A percentile compares a stretch with the other conserved stretches of the same genome.
Evolutionary conservation across 208 protist genomes (phyloP).

Genomic region (Acanthamoeba healyi): DNA sequence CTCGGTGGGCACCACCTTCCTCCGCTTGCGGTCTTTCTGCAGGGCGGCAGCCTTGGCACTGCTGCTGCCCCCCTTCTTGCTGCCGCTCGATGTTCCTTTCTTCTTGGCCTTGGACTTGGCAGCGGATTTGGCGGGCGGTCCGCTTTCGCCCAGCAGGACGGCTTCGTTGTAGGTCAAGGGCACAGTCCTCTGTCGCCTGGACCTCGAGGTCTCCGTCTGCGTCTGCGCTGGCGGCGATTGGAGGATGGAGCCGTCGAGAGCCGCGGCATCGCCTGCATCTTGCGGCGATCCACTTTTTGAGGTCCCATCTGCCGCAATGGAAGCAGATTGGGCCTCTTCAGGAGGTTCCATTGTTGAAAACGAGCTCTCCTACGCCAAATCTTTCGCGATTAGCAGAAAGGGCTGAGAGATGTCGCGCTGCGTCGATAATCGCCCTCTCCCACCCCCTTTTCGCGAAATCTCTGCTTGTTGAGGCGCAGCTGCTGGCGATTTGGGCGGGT

Average conservation of each 20-base stretch:
- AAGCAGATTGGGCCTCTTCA: neutral
- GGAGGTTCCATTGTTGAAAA: neutral
- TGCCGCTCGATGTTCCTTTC: neutral
- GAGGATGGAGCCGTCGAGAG: too few species aligned
- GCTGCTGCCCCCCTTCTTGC: too few species aligned
- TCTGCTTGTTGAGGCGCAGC: neutral
- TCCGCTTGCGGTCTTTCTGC: slow-evolving; percentile 30
- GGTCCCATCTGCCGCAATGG: neutral
- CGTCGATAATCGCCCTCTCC: too few species aligned
- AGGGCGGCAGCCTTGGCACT: neutral
- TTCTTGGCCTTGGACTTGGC: neutral
- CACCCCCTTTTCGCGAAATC: neutral
- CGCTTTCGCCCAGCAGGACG: neutral
- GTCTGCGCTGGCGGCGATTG: neutral
- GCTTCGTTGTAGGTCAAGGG: neutral
- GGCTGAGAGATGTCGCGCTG: neutral
- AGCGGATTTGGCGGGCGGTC: neutral
- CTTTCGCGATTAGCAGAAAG: neutral
- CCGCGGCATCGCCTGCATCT: too few species aligned
- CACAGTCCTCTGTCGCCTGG: neutral
- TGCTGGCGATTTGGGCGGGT: too few species aligned
- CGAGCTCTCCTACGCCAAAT: neutral
- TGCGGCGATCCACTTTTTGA: neutral
- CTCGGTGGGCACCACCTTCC: slow-evolving; percentile 35
- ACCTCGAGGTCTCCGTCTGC: neutral